Conservation (phyloP, 2,329 filamentous ascomycete genomes). For the Bipolaris oryzae region DNA sequence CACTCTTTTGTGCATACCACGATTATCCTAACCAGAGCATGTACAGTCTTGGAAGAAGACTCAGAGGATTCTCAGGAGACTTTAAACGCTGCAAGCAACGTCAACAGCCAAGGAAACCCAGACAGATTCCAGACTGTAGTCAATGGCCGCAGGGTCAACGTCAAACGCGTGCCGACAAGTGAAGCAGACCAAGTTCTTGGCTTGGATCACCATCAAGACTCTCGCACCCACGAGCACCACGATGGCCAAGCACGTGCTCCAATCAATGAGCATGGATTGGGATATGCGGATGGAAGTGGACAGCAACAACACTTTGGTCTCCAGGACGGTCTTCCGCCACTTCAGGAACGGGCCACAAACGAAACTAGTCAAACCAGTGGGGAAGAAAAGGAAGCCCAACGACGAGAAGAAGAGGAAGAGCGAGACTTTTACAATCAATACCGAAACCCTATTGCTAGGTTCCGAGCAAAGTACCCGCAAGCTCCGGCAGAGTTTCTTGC, state of each 20-base stretch:
- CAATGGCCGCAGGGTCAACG: conserved; percentile 22
- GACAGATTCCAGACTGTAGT: conserved; percentile 20
- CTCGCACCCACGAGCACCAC: conserved; percentile 5
- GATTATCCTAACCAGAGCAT: conserved; percentile 2
- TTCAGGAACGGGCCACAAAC: conserved; percentile 32
- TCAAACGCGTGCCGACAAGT: conserved; percentile 18
- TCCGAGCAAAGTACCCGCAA: conserved; percentile 60
- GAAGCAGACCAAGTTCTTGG: conserved; percentile 17
- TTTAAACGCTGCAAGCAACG: background rate
- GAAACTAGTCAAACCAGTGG: conserved; percentile 41
- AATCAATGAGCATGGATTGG: conserved; percentile 31
- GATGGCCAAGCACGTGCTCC: conserved; percentile 26
- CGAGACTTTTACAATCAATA: conserved; percentile 56
- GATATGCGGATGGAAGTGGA: conserved; percentile 17
- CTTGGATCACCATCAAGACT: background rate
- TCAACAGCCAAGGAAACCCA: background rate
- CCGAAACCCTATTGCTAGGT: conserved; percentile 58
- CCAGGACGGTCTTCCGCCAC: conserved; percentile 53
- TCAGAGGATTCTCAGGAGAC: conserved; percentile 23
- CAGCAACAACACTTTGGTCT: conserved; percentile 47
- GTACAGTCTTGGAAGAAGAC: conserved; percentile 17
- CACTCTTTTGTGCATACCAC: background rate
- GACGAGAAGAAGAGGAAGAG: conserved; percentile 53
- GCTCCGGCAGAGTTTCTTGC: conserved; percentile 61
- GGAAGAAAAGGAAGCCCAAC: conserved; percentile 46